These are phyloP conservation scores for Colletotrichum cordylinicola DNA, from an alignment of 2,329 filamentous ascomycete species.

Conservation along the genomic window DNA sequence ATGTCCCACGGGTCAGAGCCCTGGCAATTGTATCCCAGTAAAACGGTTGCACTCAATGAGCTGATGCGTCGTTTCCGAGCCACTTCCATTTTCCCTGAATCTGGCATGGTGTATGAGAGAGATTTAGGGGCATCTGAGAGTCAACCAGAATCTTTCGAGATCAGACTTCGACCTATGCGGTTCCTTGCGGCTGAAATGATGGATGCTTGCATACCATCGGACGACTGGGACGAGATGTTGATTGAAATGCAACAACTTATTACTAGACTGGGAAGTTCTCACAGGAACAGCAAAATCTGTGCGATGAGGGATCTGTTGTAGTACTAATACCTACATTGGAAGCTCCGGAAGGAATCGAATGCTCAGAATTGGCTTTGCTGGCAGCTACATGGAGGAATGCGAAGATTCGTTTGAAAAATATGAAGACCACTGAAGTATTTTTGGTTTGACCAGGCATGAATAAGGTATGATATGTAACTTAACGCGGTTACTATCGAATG, in stretches of 20 bases:
- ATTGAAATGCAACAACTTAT: neutral
- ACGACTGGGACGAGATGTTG: neutral
- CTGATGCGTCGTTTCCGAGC: neutral
- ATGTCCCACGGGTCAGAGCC: too few relatives aligned
- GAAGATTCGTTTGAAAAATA: neutral
- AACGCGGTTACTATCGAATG: neutral
- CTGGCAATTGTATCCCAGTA: neutral
- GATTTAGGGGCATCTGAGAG: neutral
- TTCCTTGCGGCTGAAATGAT: neutral
- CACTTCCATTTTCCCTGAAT: neutral
- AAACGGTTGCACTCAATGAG: neutral
- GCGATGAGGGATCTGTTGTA: neutral
- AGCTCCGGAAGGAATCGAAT: neutral
- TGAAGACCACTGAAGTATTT: neutral
- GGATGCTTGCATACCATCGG: neutral
- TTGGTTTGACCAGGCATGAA: neutral
- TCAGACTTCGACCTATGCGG: neutral
- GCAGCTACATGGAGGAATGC: neutral
- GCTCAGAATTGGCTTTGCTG: neutral
- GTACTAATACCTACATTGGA: neutral
- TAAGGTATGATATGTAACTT: rapidly evolving
- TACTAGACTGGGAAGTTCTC: neutral
- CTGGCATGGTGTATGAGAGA: neutral
- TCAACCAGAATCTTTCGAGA: neutral
- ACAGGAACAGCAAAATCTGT: neutral